A percentile compares a stretch with the other conserved stretches of the same genome.
These are phyloP conservation scores for Ophiostoma tasmaniense DNA, from an alignment of 2,329 filamentous ascomycete genomes.

Conservation along the genomic window DNA sequence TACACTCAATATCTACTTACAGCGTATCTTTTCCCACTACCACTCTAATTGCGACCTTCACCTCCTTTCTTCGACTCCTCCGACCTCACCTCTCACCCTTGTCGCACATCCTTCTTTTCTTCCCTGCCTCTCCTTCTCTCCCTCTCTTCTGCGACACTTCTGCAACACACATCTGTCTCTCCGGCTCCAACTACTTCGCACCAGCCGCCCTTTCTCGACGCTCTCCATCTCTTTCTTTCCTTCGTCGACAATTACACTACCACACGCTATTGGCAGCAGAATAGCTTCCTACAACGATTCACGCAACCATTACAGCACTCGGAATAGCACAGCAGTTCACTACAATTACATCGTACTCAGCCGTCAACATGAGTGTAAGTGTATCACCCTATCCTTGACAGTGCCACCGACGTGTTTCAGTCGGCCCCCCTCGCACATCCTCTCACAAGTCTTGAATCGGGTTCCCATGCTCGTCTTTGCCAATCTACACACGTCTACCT, in stretches of 20 bases:
- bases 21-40: neutral
- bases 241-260: neutral
- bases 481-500: neutral
- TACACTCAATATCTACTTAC: neutral
- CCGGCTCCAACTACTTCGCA: neutral
- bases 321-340: neutral
- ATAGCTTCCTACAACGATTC: neutral
- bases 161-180: conserved; percentile 8
- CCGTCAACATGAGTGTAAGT: conserved; percentile 19
- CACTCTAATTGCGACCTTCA: neutral
- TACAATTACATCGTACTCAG: neutral
- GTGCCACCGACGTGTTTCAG: conserved; percentile 10
- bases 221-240: neutral
- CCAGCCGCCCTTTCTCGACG: neutral
- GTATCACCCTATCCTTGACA: conserved; percentile 7
- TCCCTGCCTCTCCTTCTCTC: neutral
- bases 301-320: neutral
- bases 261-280: neutral
- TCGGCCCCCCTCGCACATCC: neutral
- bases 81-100: neutral
- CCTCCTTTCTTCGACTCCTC: conserved; percentile 1
- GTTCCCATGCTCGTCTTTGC: neutral
- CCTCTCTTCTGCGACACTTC: conserved; percentile 12
- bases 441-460: neutral
- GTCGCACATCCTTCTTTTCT: neutral